Evolutionary conservation across 2,329 filamentous ascomycete genomes (phyloP).

Genomic region (Botrytis paeoniae): DNA sequence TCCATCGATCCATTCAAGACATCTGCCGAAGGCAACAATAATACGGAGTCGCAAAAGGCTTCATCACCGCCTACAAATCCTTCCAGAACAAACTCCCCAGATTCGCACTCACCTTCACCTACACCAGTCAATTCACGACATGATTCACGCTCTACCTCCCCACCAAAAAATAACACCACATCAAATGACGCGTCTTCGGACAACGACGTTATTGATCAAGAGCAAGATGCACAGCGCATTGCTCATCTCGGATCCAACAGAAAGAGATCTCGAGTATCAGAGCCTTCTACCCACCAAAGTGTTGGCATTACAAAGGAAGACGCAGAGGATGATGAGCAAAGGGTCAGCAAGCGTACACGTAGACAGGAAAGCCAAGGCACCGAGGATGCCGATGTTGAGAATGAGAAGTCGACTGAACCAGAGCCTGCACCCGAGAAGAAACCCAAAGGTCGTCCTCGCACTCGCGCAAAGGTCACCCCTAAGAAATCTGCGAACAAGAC

Average conservation of each 20-base stretch:
- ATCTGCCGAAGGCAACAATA: neutral
- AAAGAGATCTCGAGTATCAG: constrained; percentile 17
- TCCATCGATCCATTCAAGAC: neutral
- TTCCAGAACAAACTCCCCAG: neutral
- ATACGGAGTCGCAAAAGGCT: constrained; percentile 14
- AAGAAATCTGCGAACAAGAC: neutral
- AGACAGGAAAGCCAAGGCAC: neutral
- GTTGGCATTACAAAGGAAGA: neutral
- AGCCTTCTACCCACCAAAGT: neutral
- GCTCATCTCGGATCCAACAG: neutral
- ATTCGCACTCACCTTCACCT: constrained; percentile 18
- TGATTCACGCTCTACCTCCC: constrained; percentile 19
- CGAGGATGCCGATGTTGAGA: neutral
- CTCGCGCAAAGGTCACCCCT: neutral
- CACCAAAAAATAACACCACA: neutral
- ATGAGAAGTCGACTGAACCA: constrained; percentile 2
- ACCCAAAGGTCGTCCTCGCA: neutral
- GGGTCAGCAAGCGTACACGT: constrained; percentile 13
- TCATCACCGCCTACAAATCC: neutral
- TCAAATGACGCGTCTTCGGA: constrained; percentile 15
- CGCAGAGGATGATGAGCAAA: neutral
- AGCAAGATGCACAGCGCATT: neutral
- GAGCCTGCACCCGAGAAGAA: neutral
- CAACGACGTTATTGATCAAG: constrained; percentile 1
- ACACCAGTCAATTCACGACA: constrained; percentile 8